Percentiles rank a stretch among this genome's conserved stretches.
These are phyloP conservation scores for Coemansia sp. DNA, from an alignment of 192 early-diverging fungal genomes.

Conservation along the genomic window DNA sequence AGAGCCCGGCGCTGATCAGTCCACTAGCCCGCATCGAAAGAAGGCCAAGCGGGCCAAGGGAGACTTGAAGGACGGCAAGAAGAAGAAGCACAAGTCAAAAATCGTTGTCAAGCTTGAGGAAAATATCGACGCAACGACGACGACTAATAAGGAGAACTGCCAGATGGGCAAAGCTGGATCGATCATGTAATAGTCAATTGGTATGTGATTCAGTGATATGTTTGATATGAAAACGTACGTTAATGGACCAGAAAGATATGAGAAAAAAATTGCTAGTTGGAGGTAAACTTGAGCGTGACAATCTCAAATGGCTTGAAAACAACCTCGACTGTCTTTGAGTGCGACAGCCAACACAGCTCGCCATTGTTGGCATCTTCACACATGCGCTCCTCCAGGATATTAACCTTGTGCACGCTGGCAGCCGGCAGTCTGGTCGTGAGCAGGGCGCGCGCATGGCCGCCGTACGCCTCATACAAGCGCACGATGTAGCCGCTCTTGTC, in stretches of 20 bases:
- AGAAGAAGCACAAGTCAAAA: conserved; percentile 2
- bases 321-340: conserved; percentile 39
- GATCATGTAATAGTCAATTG: no score
- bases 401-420: conserved; percentile 56
- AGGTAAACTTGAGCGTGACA: conserved; percentile 57
- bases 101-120: neutral
- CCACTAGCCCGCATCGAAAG: neutral
- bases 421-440: conserved; percentile 27
- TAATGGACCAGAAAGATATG: no score
- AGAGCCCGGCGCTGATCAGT: neutral
- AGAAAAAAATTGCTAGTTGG: neutral
- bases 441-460: conserved; percentile 59
- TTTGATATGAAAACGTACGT: no score
- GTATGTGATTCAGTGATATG: no score
- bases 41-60: neutral
- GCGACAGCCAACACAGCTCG: conserved; percentile 21
- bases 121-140: neutral
- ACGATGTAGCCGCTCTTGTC: conserved; percentile 63
- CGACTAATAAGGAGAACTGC: no score
- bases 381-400: conserved; percentile 76
- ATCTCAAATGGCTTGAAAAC: conserved; percentile 66
- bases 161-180: no score
- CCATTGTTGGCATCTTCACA: conserved; percentile 32
- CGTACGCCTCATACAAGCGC: conserved; percentile 88
- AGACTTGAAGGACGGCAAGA: neutral